Conservation (phyloP, 306 rosid genomes). For the Casuarina equisetifolia region DNA sequence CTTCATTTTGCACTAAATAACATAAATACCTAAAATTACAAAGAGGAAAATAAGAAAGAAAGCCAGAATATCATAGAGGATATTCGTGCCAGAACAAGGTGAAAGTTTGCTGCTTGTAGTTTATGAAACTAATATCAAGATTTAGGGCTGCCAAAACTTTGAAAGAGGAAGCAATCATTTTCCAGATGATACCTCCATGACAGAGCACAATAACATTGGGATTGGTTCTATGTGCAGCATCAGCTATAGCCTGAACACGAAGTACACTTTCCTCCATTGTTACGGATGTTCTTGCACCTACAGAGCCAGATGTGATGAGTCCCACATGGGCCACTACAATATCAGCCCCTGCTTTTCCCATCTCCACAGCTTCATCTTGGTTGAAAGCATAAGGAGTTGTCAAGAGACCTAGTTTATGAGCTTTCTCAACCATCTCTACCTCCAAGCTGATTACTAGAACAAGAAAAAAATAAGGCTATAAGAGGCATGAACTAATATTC, state of each 20-base stretch:
- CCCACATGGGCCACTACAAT: constrained; percentile 96
- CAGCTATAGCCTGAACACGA: constrained; percentile 81
- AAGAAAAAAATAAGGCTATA: constrained; percentile 21
- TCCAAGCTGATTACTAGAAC: constrained; percentile 60
- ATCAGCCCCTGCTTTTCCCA: constrained; percentile 85
- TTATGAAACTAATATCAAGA: not conserved
- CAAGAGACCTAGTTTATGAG: constrained; percentile 85
- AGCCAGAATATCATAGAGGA: not conserved
- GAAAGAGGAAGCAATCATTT: constrained; percentile 2
- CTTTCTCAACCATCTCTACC: constrained; percentile 84
- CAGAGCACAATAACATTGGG: constrained; percentile 70
- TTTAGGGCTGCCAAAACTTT: not conserved
- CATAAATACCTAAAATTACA: not conserved
- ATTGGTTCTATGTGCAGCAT: constrained; percentile 75
- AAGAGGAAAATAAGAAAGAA: not conserved
- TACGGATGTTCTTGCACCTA: constrained; percentile 82
- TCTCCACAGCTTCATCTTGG: constrained; percentile 68
- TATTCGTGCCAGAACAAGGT: too few relatives aligned
- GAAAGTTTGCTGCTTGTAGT: not conserved
- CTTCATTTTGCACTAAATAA: not conserved
- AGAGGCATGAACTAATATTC: constrained; percentile 7
- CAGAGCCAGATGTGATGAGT: constrained; percentile 85
- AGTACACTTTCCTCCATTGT: constrained; percentile 77
- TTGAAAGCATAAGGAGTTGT: constrained; percentile 93
- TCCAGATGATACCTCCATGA: constrained; percentile 73